Conservation (phyloP, 1,139 yeast genomes). For the Debaryomyces subglobosus region DNA sequence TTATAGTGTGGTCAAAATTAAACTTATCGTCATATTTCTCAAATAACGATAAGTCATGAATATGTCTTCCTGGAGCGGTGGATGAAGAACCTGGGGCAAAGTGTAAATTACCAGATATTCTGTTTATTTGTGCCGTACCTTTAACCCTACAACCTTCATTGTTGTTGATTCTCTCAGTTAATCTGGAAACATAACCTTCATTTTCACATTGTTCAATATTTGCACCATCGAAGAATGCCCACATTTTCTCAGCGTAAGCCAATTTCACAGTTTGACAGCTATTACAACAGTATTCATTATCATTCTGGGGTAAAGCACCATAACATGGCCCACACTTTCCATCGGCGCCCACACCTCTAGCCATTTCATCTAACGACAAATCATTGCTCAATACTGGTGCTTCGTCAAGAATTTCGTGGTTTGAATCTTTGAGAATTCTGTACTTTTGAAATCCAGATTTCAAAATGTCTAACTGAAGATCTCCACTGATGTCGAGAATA, state of each 20-base stretch:
- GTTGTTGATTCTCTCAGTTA: constrained; percentile 55
- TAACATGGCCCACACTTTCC: constrained; percentile 64
- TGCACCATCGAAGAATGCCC: constrained; percentile 91
- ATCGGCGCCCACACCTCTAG: constrained; percentile 42
- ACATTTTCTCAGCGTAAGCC: constrained; percentile 75
- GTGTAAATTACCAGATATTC: constrained; percentile 89
- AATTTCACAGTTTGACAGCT: constrained; percentile 78
- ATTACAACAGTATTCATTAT: constrained; percentile 76
- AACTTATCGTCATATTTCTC: constrained; percentile 54
- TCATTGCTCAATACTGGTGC: constrained; percentile 31
- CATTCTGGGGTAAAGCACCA: constrained; percentile 73
- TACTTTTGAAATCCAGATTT: constrained; percentile 72
- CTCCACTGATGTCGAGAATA: constrained; percentile 83
- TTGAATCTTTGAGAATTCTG: constrained; percentile 51
- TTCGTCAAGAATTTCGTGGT: constrained; percentile 35
- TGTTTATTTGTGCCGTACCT: constrained; percentile 78
- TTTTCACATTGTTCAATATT: constrained; percentile 87
- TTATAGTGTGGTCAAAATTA: constrained; percentile 72
- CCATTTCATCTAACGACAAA: constrained; percentile 33
- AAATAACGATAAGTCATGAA: constrained; percentile 83
- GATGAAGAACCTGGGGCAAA: constrained; percentile 90
- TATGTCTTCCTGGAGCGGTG: constrained; percentile 60
- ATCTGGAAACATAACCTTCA: constrained; percentile 74
- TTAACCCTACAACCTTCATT: constrained; percentile 85
- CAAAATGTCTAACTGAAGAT: constrained; percentile 70